phyloP scores from a whole-genome alignment of 495 filamentous ascomycete species.

The Daldinia vernicosa region DNA sequence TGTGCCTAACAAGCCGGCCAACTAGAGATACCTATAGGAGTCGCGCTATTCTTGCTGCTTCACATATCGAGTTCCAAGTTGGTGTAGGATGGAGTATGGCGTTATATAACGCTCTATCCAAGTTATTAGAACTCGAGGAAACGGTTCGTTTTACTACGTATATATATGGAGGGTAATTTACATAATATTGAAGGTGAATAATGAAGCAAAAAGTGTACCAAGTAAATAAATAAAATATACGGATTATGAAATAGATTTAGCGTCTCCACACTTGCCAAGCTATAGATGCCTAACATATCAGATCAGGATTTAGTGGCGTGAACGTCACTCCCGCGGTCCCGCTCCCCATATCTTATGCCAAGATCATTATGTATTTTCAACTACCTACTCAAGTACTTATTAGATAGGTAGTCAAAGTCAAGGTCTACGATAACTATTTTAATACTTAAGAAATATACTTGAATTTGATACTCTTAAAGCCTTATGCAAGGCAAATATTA shows the following conservation, averaged over 20 bases:
- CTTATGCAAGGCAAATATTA: neutral
- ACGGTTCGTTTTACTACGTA: neutral
- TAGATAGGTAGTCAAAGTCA: neutral
- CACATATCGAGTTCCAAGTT: neutral
- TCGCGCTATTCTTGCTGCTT: neutral
- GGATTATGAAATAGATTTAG: neutral
- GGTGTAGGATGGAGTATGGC: neutral
- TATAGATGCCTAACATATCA: too few species aligned
- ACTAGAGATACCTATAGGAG: constrained; percentile 7
- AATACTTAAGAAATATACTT: neutral
- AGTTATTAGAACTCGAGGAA: neutral
- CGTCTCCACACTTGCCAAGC: constrained; percentile 31
- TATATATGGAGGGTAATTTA: neutral
- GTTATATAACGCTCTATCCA: neutral
- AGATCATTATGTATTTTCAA: neutral
- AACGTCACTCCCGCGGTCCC: constrained; percentile 19
- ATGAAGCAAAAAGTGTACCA: neutral
- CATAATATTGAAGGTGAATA: neutral
- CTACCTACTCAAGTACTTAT: neutral
- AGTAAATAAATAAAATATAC: neutral
- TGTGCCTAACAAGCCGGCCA: constrained; percentile 2
- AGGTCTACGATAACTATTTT: neutral
- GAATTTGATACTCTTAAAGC: neutral
- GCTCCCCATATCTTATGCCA: constrained; percentile 6
- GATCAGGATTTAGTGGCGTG: constrained; percentile 17